These are phyloP conservation scores for Glarea lozoyensis DNA, from an alignment of 495 filamentous ascomycete genomes.

Conservation along the genomic window DNA sequence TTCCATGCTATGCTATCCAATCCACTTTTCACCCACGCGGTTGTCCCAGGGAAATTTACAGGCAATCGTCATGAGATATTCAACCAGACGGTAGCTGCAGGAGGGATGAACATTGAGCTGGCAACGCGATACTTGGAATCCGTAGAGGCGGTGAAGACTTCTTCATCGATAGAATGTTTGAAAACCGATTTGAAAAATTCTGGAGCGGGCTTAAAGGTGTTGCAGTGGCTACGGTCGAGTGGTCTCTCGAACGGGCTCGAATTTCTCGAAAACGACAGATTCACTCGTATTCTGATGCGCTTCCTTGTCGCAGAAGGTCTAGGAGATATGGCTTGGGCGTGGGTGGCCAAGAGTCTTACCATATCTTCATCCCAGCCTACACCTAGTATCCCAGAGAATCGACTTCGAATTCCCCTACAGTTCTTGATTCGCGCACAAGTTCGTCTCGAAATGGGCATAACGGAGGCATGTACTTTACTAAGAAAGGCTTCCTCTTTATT, in stretches of 20 bases:
- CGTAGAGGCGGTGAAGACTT: slow-evolving; percentile 13
- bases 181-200: slow-evolving; percentile 24
- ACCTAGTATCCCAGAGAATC: not conserved
- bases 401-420: too few species aligned
- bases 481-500: too few species aligned
- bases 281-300: slow-evolving; percentile 19
- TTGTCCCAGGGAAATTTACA: not conserved
- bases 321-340: slow-evolving; percentile 20
- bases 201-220: slow-evolving; percentile 19
- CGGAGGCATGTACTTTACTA: too few species aligned
- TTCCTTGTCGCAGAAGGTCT: slow-evolving; percentile 30
- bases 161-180: slow-evolving; percentile 9
- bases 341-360: slow-evolving; percentile 15
- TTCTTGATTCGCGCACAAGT: too few species aligned
- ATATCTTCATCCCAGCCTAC: not conserved
- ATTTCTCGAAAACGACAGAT: slow-evolving; percentile 16
- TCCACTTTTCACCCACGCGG: slow-evolving; percentile 35
- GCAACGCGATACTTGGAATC: slow-evolving; percentile 13
- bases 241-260: slow-evolving; percentile 12
- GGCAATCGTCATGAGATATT: slow-evolving; percentile 28
- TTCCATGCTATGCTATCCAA: slow-evolving; percentile 46
- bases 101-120: slow-evolving; percentile 16
- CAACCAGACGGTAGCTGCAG: slow-evolving; percentile 22
- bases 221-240: slow-evolving; percentile 31
- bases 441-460: too few species aligned